phyloP scores from a whole-genome alignment of 495 filamentous ascomycete species.

The Hyaloscypha hepaticicola region DNA sequence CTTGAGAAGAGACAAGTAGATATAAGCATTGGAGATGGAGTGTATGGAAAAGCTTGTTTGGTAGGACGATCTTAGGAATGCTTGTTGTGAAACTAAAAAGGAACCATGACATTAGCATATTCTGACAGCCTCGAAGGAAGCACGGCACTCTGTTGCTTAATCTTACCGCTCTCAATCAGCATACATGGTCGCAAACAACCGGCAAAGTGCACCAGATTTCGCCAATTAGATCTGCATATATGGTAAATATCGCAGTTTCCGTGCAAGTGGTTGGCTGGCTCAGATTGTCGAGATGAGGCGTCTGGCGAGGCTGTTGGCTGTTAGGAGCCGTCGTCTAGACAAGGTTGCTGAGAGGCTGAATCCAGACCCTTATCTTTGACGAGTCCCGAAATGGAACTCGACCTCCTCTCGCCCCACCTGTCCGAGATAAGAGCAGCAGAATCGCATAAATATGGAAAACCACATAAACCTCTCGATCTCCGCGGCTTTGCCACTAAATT shows the following conservation, averaged over 20 bases:
- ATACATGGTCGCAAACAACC: neutral
- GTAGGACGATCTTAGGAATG: neutral
- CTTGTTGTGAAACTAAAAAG: neutral
- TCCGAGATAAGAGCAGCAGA: slow-evolving; percentile 15
- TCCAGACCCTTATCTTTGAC: slow-evolving; percentile 15
- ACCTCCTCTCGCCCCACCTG: slow-evolving; percentile 11
- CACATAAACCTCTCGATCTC: slow-evolving; percentile 19
- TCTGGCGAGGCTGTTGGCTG: neutral
- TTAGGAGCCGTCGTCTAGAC: neutral
- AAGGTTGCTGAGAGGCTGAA: slow-evolving; percentile 8
- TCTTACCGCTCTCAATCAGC: too few relatives aligned
- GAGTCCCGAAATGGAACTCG: slow-evolving; percentile 9
- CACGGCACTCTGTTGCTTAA: too few relatives aligned
- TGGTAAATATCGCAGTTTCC: neutral
- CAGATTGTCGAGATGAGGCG: neutral
- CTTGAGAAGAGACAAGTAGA: neutral
- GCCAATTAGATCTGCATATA: neutral
- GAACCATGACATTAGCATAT: neutral
- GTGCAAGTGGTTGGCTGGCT: neutral
- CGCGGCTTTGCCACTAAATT: slow-evolving; percentile 18
- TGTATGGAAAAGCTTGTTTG: neutral
- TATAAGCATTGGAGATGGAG: neutral
- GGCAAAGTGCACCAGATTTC: neutral
- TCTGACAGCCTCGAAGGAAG: neutral
- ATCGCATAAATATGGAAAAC: slow-evolving; percentile 3